Base-by-base conservation (phyloP, 805 yeast genomes). In the Metschnikowia kunwiensis region DNA sequence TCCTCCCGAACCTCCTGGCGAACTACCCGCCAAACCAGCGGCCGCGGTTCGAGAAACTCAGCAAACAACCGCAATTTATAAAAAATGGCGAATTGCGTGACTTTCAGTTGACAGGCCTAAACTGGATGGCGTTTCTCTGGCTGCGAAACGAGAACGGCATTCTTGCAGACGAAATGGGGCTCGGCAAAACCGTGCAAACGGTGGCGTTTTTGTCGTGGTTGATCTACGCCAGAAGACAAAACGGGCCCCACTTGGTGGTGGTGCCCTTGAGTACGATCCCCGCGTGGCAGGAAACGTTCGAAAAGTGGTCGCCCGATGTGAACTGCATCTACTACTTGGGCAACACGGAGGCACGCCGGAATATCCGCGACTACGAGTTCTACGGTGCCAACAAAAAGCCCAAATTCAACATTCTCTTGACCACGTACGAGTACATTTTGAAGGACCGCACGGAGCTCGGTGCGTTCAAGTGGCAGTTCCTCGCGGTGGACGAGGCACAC, bases 71-170 rank as follows among this genome's bases (percentile, higher is more conserved):
- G 1, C 72, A 80, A 10, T 93, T 83, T 55, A 81, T 93, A 47
- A 88, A 88, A 57, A 81, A 83, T 54, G 96, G 97, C 33, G 93
- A 84, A 58, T 72, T 93, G 46, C 78, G 98, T 59, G 98, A 93
- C 65, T 93, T 93, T 75, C 99, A 93, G 68, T 74, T 93, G 59
- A 93, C 98, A 0, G 99, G 99, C 38, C 74, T 93, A 44, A 93
- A 93, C 62, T 93, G 99, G 99, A 93, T 93, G 98, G 98, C 98
- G 0, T 93, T 91, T 58, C 68, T 93, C 43, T 93, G 98, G 98
- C 86, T 96, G 4, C 77, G 97, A 53, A 86, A 91, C 61, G 97
- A 93, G 65, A 93, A 93, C 60, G 97, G 98, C 38, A 93, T 93
- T 33, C 68, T 93, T 27, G 98, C 98, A 4, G 98, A 93, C 68